phyloP scores from a whole-genome alignment of 352 stramenopile genomes.

The Phytophthora cajani region DNA sequence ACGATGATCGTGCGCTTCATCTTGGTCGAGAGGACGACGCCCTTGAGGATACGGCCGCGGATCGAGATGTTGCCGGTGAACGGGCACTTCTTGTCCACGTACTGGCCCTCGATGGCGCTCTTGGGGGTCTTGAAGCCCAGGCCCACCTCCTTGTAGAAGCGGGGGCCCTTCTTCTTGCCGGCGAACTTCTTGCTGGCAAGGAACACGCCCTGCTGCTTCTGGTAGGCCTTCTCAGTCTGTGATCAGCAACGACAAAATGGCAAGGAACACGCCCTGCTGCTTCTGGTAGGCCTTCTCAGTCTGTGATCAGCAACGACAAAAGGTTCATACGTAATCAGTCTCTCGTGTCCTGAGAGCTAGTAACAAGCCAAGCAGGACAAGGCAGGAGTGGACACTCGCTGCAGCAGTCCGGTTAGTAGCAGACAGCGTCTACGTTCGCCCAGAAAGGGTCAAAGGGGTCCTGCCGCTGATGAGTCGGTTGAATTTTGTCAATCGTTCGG shows the following conservation, averaged over 20 bases:
- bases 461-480: slow-evolving; percentile 58
- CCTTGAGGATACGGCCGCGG: slow-evolving; percentile 98
- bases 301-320: slow-evolving; percentile 53
- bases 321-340: too few relatives aligned
- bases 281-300: slow-evolving; percentile 99
- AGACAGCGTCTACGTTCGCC: slow-evolving; percentile 27
- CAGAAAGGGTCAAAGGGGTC: slow-evolving; percentile 20
- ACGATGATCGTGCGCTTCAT: slow-evolving; percentile 99
- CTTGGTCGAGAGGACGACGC: slow-evolving; percentile 99
- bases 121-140: slow-evolving; percentile 99
- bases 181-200: slow-evolving; percentile 96
- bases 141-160: slow-evolving; percentile 97
- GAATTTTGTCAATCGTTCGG: slow-evolving; percentile 28
- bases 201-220: slow-evolving; percentile 99
- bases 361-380: background rate
- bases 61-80: slow-evolving; percentile 99
- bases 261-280: slow-evolving; percentile 98
- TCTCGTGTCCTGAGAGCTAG: too few relatives aligned
- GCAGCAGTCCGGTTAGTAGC: slow-evolving; percentile 16
- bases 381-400: background rate
- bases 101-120: slow-evolving; percentile 94
- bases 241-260: slow-evolving; percentile 52
- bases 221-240: slow-evolving; percentile 99
- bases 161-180: slow-evolving; percentile 95
- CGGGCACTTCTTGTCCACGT: slow-evolving; percentile 99